phyloP scores from a whole-genome alignment of 768 basidiomycete genomes.

The Boletus patriciae region DNA sequence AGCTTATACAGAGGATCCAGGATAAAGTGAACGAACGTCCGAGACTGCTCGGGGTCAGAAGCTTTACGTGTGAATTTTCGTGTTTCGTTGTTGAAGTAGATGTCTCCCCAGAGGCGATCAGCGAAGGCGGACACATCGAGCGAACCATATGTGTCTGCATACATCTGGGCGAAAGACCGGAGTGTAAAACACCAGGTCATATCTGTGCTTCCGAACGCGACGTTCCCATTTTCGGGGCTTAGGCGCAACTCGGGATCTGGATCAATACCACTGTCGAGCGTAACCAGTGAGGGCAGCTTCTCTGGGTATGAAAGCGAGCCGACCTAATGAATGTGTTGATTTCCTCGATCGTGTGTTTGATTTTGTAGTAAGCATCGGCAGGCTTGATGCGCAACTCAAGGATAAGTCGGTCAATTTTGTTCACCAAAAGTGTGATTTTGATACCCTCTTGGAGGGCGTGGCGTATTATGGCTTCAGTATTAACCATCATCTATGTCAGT shows the following conservation, averaged over 20 bases:
- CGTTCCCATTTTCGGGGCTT: slow-evolving; percentile 94
- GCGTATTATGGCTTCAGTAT: slow-evolving; percentile 83
- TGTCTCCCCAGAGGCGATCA: slow-evolving; percentile 94
- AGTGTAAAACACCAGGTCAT: slow-evolving; percentile 99
- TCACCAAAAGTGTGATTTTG: slow-evolving; percentile 90
- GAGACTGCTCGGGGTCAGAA: slow-evolving; percentile 65
- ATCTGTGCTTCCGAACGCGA: slow-evolving; percentile 94
- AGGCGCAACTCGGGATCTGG: slow-evolving; percentile 85
- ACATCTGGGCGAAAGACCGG: slow-evolving; percentile 93
- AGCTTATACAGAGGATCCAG: slow-evolving; percentile 96
- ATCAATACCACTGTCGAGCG: slow-evolving; percentile 63
- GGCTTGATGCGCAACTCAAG: slow-evolving; percentile 96
- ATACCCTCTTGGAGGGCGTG: slow-evolving; percentile 88
- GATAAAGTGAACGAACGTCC: slow-evolving; percentile 95
- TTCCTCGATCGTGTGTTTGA: slow-evolving; percentile 98
- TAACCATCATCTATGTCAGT: slow-evolving; percentile 76
- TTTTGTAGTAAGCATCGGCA: slow-evolving; percentile 96
- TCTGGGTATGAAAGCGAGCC: slow-evolving; percentile 15
- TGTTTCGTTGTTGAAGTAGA: slow-evolving; percentile 83
- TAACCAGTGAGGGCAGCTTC: not conserved
- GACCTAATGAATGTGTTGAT: slow-evolving; percentile 95
- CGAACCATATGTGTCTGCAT: slow-evolving; percentile 86
- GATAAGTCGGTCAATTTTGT: slow-evolving; percentile 97
- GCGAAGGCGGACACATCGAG: slow-evolving; percentile 87
- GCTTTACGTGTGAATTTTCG: slow-evolving; percentile 90